Percentiles rank a stretch among this genome's conserved stretches.
These are phyloP conservation scores for Phytophthora hybrid DNA, from an alignment of 352 stramenopile species.

Conservation along the genomic window DNA sequence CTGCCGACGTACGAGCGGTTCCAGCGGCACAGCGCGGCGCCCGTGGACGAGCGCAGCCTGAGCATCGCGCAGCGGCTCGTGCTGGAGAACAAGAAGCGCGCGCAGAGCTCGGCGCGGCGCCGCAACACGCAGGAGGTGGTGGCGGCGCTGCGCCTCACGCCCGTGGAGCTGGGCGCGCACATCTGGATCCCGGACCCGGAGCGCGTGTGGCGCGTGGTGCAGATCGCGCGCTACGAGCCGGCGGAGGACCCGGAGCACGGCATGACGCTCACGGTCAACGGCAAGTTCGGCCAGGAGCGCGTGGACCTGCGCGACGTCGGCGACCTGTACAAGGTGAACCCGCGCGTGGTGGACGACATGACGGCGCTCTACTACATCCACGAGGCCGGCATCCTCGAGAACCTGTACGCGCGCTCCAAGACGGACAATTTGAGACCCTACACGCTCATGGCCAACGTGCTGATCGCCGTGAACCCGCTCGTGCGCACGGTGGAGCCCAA, in stretches of 20 bases:
- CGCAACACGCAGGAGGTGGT: conserved; percentile 81
- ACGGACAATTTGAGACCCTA: conserved; percentile 82
- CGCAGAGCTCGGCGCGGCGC: conserved; percentile 62
- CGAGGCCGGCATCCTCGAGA: conserved; percentile 87
- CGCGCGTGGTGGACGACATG: conserved; percentile 89
- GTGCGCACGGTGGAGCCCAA: conserved; percentile 82
- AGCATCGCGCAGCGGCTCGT: conserved; percentile 87
- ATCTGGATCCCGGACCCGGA: conserved; percentile 90
- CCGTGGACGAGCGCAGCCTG: conserved; percentile 67
- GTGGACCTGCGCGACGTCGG: conserved; percentile 86
- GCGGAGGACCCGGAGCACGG: conserved; percentile 64
- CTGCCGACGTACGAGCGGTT: conserved; percentile 87
- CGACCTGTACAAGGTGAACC: conserved; percentile 89
- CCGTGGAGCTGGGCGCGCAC: conserved; percentile 80
- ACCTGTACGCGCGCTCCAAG: conserved; percentile 78
- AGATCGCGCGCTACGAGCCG: conserved; percentile 70
- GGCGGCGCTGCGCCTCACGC: conserved; percentile 66
- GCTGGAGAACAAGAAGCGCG: conserved; percentile 86
- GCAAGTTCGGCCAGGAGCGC: conserved; percentile 76
- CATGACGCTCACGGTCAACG: conserved; percentile 73
- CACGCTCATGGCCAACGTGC: conserved; percentile 91
- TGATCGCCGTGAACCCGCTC: conserved; percentile 90
- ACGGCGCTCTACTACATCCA: conserved; percentile 91
- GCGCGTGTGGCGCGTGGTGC: conserved; percentile 84
- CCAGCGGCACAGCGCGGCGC: conserved; percentile 61